phyloP scores from a whole-genome alignment of 768 basidiomycete species.

The Nidularia pulvinata region DNA sequence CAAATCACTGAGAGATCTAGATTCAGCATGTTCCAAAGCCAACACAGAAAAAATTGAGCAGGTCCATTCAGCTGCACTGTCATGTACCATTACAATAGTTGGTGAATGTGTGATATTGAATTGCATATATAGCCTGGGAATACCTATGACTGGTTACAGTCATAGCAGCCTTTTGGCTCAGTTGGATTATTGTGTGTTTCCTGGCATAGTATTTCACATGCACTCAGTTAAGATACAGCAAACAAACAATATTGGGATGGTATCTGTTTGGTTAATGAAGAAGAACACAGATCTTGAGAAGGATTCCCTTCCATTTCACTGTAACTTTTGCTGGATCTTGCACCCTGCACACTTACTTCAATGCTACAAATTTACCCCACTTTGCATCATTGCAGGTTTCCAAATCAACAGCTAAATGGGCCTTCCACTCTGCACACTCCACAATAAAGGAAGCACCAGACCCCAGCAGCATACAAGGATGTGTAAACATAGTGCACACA shows the following conservation, averaged over 20 bases:
- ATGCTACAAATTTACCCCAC: not conserved
- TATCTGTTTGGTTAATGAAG: not conserved
- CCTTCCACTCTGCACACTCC: not conserved
- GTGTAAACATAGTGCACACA: not conserved
- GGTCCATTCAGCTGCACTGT: not conserved
- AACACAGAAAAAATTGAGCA: not conserved
- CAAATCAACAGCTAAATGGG: not conserved
- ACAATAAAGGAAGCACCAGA: not conserved
- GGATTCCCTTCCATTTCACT: not conserved
- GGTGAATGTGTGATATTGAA: too few relatives aligned
- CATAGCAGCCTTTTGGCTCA: too few relatives aligned
- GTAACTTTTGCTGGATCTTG: not conserved
- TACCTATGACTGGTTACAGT: too few relatives aligned
- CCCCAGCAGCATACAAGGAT: not conserved
- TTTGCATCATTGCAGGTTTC: not conserved
- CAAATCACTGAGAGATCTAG: not conserved
- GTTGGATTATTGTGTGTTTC: too few relatives aligned
- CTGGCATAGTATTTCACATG: too few relatives aligned
- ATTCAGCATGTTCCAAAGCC: not conserved
- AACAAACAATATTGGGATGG: not conserved
- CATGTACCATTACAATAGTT: too few relatives aligned
- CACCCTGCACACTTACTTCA: not conserved
- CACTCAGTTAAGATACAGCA: not conserved
- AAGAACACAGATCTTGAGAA: not conserved
- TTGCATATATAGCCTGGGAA: too few relatives aligned